Evolutionary conservation across 257 asterid species (phyloP), one percentile per base, ranked within the genome.

Genomic region (Solanum infundibuliforme): DNA sequence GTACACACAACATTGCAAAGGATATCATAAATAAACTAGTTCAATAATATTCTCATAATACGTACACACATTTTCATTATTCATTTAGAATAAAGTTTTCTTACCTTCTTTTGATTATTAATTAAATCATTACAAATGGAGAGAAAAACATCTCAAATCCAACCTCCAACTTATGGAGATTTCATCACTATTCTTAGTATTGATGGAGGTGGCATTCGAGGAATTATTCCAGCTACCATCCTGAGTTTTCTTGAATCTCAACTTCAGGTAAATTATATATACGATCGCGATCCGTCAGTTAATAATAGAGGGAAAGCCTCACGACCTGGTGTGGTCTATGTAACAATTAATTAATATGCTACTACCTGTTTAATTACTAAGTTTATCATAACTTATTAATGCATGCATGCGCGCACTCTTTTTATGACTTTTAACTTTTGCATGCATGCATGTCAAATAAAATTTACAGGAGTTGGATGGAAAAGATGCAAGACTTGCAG

Each of bases 121-220:
- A 4, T 32, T 18, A n/a, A 12, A 14, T 39, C 16, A 36, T 21
- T 6, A 41, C 4, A 20, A 65, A 68, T 86, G 88, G 46, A 83
- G 88, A 86, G 46, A 58, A 66, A 85, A 69, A 36, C 92, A 71
- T 87, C 91, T 60, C 55, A 91, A 75, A 89, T 92, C 12, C 91
- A 92, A 76, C 89, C 93, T 39, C 93, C 93, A 62, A 88, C 88
- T 14, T 83, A 86, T 29, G 94, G 94, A 43, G 89, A 90, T 4
- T 23, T 92, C 32, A 88, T 89, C 14, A 93, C 95, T 3, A 72
- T 93, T 46, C 90, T 93, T 52, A 92, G 94, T 84, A 92, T 93
- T 1, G 95, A 93, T 87, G 95, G 95, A 23, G 95, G 95, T 52
- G 95, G 95, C 16, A 84, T 93, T 83, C 88, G 95, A 81, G 95